Evolutionary conservation across 371 early-diverging fungal genomes (phyloP), one percentile per base, ranked within the genome.

Genomic region (Entomophthora muscae): DNA sequence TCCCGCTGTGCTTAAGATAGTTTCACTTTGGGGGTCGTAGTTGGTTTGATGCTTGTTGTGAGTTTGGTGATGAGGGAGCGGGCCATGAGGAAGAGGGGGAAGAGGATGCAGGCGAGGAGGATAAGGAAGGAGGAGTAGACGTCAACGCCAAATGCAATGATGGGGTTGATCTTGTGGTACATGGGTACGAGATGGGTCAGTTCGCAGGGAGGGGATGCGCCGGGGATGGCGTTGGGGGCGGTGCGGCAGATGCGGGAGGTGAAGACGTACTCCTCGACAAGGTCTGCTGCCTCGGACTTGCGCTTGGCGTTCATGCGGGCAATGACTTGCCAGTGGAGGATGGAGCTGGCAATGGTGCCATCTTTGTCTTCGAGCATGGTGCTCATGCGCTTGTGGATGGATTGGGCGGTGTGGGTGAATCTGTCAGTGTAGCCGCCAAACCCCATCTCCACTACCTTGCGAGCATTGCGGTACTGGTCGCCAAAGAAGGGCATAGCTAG

Each of bases 381-480:
- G 23, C 26, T 13, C 24, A 57, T 57, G 21, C 31, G 27, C 10
- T 57, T 28, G 5, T 22, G 22, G 13, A 57, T 12, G 10, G 57
- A 57, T 28, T 29, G 24, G n/a, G n/a, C n/a, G n/a, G n/a, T n/a
- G n/a, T n/a, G n/a, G n/a, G n/a, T n/a, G n/a, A n/a, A n/a, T n/a
- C 26, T 12, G 22, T 57, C 57, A 10, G 57, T 29, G 29, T 57
- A 57, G 3, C 57, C 57, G 42, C 60, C 31, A 29, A 59, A 59
- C 5, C 60, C 33, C 29, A 30, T 28, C 7, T 59, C 60, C 27
- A 22, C 33, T n/a, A n/a, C n/a, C n/a, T n/a, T n/a, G n/a, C n/a
- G n/a, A n/a, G n/a, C n/a, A n/a, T n/a, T n/a, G n/a, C 17, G 1
- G 2, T 32, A 64, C 52, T 63, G 63, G 30, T 63, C 63, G 2